phyloP scores from a whole-genome alignment of 768 basidiomycete genomes.

The Asterophora lycoperdoides region DNA sequence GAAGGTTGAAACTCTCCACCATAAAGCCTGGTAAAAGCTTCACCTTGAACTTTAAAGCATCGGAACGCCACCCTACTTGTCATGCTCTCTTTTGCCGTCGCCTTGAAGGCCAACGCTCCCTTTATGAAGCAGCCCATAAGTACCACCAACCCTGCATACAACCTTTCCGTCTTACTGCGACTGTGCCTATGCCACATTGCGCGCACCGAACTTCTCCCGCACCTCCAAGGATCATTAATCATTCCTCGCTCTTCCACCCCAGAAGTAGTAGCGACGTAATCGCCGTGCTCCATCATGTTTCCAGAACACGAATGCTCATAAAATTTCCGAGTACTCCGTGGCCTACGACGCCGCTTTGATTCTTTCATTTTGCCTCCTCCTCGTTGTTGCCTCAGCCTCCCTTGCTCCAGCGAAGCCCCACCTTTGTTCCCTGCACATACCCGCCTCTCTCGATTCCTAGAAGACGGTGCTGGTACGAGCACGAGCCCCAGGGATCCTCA shows the following conservation, averaged over 20 bases:
- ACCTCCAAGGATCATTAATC: slow-evolving; percentile 5
- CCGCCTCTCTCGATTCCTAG: slow-evolving; percentile 3
- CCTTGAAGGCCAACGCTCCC: neutral
- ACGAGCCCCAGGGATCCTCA: neutral
- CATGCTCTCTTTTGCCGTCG: neutral
- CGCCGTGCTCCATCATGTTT: slow-evolving; percentile 17
- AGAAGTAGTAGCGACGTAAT: slow-evolving; percentile 14
- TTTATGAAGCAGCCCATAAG: neutral
- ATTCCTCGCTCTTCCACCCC: slow-evolving; percentile 1
- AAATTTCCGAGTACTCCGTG: slow-evolving; percentile 27
- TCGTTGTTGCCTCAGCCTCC: slow-evolving; percentile 14
- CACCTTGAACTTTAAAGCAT: neutral
- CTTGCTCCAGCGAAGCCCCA: slow-evolving; percentile 11
- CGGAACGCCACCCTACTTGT: neutral
- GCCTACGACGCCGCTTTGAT: slow-evolving; percentile 18
- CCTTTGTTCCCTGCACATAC: neutral
- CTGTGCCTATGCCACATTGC: neutral
- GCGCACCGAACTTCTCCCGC: slow-evolving; percentile 2
- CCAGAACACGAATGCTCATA: slow-evolving; percentile 26
- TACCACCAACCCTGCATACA: neutral
- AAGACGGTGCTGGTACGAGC: slow-evolving; percentile 3
- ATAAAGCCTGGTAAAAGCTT: neutral
- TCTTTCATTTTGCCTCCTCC: slow-evolving; percentile 15
- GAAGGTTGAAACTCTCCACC: neutral
- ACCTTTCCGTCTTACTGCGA: neutral